phyloP scores from a whole-genome alignment of 2,329 filamentous ascomycete genomes.

The Scedosporium boydii region DNA sequence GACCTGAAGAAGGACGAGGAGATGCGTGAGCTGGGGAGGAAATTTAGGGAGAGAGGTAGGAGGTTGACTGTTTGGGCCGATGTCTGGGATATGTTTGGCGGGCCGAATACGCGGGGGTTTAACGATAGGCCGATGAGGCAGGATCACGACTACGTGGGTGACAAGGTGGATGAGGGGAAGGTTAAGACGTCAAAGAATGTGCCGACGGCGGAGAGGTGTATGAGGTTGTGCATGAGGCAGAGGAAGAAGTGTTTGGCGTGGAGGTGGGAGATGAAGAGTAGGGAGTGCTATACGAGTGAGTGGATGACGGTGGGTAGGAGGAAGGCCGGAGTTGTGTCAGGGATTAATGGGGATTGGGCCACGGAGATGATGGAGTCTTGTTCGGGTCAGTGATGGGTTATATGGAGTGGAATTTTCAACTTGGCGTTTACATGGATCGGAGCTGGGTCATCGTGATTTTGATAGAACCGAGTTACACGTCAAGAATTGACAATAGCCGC shows the following conservation, averaged over 20 bases:
- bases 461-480: too few relatives aligned
- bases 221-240: slow-evolving; percentile 29
- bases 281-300: slow-evolving; percentile 34
- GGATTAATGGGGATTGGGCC: slow-evolving; percentile 22
- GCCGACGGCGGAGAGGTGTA: slow-evolving; percentile 30
- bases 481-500: too few relatives aligned
- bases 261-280: slow-evolving; percentile 32
- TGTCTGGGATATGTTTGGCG: slow-evolving; percentile 38
- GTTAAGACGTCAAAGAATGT: slow-evolving; percentile 27
- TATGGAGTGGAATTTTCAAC: background rate
- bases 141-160: slow-evolving; percentile 40
- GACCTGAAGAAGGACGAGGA: slow-evolving; percentile 31
- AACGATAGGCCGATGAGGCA: slow-evolving; percentile 23
- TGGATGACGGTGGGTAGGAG: slow-evolving; percentile 39
- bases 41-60: slow-evolving; percentile 24
- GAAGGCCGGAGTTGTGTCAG: slow-evolving; percentile 23
- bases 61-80: slow-evolving; percentile 39
- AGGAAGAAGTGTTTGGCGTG: slow-evolving; percentile 38
- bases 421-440: background rate
- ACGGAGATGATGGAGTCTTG: slow-evolving; percentile 11
- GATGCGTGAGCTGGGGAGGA: slow-evolving; percentile 35
- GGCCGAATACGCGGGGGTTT: slow-evolving; percentile 17
- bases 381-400: background rate
- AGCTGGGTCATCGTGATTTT: background rate
- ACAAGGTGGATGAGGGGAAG: slow-evolving; percentile 28